These are phyloP conservation scores for Claviceps quebecensis DNA, from an alignment of 2,329 filamentous ascomycete species.

Conservation along the genomic window DNA sequence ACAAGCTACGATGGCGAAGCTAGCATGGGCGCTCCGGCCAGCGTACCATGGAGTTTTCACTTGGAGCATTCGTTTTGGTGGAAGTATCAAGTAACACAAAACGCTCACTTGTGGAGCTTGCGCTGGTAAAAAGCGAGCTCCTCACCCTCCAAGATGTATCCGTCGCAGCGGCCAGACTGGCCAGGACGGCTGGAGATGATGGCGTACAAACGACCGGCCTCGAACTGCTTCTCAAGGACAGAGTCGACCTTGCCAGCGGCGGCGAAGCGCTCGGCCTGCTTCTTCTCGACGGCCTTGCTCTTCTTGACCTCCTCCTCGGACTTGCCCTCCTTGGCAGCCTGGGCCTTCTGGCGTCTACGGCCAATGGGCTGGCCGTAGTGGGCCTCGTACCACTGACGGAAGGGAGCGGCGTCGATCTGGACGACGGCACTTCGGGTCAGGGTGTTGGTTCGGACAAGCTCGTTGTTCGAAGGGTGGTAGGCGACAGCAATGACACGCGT, in stretches of 20 bases:
- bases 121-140: conserved; percentile 99
- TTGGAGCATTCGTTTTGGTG: no score
- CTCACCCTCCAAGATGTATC: conserved; percentile 97
- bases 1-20: no score
- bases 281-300: conserved; percentile 90
- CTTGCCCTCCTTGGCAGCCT: conserved; percentile 42
- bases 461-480: conserved; percentile 99
- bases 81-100: neutral
- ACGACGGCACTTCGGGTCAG: conserved; percentile 97
- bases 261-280: conserved; percentile 80
- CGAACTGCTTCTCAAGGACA: conserved; percentile 95
- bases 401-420: conserved; percentile 96
- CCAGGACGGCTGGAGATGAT: conserved; percentile 86
- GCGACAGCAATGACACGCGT: conserved; percentile 95
- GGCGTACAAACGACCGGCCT: conserved; percentile 94
- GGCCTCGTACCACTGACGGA: conserved; percentile 99
- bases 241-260: conserved; percentile 82
- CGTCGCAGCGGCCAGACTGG: conserved; percentile 92
- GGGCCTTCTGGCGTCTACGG: conserved; percentile 81
- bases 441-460: conserved; percentile 99
- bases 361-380: conserved; percentile 91
- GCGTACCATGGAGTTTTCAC: no score
- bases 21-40: no score
- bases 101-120: conserved; percentile 89
- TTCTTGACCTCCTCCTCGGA: conserved; percentile 67